Base-by-base conservation (phyloP, 495 filamentous ascomycete species). In the Lentithecium fluviatile region DNA sequence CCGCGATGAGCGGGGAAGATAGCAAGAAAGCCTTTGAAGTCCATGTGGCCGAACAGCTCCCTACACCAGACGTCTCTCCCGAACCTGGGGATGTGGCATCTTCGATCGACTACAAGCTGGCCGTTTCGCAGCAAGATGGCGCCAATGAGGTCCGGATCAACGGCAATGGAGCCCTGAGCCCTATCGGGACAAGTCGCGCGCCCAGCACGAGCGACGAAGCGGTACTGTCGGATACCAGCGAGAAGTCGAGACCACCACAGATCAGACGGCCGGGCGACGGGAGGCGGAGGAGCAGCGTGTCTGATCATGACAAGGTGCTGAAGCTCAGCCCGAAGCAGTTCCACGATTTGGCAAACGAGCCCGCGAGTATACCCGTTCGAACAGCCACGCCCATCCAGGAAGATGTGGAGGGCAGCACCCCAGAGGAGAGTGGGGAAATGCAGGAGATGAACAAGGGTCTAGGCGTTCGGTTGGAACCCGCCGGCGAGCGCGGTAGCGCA, bases 271-370 rank as follows among this genome's bases (percentile, higher is more conserved):
- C 60, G 1, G 65, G 60, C 23, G 61, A 65, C 52, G 56, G 25
- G 6, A 38, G 53, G 42, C 52, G 62, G 48, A 69, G 40, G 62
- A 69, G 66, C 34, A 65, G 54, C 52, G 62, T 60, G 11, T 50
- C 56, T 4, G 66, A 65, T 1, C 56, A 60, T 8, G 62, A 69
- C 10, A 78, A 73, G 45, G 69, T 79, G 26, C 68, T 81, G 53
- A 81, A 82, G 40, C 76, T 85, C 25, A 84, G 82, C 0, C 80
- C 81, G 0, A 77, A 75, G 56, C 78, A 83, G 71, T 79, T 85
- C 32, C 73, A 80, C 32, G 79, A 80, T 38, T 67, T 85, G 38
- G 79, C 81, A 0, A 73, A 77, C 6, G 77, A 82, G 0, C 79
- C 81, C 19, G 77, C 81, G 43, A 81, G 77, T 17, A 52, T 70